These are phyloP conservation scores for Xylariaceae sp. DNA, from an alignment of 2,329 filamentous ascomycete species.

Conservation along the genomic window DNA sequence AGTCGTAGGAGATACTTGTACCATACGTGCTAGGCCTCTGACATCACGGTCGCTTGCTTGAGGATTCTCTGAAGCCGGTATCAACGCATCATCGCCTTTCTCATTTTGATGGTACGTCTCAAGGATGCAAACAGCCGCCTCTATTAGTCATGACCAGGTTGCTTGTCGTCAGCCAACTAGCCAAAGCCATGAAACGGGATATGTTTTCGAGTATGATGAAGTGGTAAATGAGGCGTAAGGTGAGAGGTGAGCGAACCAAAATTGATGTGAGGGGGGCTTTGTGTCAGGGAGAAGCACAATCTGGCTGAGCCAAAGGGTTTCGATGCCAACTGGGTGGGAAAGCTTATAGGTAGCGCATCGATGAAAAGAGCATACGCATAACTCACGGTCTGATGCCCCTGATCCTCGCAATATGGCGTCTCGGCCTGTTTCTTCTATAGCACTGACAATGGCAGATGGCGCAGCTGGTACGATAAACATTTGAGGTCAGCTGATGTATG, in stretches of 20 bases:
- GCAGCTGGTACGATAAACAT: constrained; percentile 50
- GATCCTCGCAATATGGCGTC: constrained; percentile 93
- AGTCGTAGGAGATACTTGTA: constrained; percentile 74
- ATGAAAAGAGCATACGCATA: constrained; percentile 13
- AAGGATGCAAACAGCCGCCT: constrained; percentile 89
- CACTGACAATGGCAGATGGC: constrained; percentile 82
- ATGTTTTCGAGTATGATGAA: constrained; percentile 9
- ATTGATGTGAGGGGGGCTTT: not conserved
- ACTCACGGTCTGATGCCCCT: constrained; percentile 77
- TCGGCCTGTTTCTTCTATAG: constrained; percentile 84
- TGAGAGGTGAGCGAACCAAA: constrained; percentile 1
- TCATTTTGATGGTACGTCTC: constrained; percentile 70
- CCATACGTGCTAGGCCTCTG: constrained; percentile 85
- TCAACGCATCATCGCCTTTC: constrained; percentile 38
- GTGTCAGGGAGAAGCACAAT: too few species aligned
- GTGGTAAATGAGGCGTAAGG: constrained; percentile 1
- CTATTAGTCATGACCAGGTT: constrained; percentile 35
- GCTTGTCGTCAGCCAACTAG: constrained; percentile 20
- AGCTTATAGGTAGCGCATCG: too few species aligned
- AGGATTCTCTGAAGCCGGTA: constrained; percentile 31
- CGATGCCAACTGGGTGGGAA: too few species aligned
- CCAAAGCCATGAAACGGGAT: constrained; percentile 6
- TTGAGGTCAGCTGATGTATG: constrained; percentile 14
- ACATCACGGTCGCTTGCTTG: constrained; percentile 53
- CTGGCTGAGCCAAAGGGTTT: too few species aligned